Percentiles rank a stretch among this genome's conserved stretches.
Evolutionary conservation across 352 stramenopile species (phyloP).

Genomic region (Globisporangium sylvaticum): DNA sequence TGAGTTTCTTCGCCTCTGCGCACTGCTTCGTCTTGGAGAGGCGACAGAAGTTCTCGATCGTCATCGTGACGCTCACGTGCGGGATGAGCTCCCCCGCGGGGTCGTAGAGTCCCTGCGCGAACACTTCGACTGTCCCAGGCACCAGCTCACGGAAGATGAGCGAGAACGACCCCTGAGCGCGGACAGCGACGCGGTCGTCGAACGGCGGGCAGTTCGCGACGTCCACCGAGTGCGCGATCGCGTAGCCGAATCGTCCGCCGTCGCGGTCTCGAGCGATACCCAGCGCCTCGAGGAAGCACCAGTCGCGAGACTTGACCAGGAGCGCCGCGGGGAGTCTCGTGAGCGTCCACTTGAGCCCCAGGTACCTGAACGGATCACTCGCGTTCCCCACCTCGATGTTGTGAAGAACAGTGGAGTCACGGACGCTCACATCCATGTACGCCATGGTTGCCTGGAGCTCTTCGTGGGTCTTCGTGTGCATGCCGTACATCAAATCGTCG

Average conservation of each 20-base stretch:
- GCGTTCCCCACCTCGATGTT: conserved; percentile 31
- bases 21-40: conserved; percentile 30
- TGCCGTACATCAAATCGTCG: conserved; percentile 44
- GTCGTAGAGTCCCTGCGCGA: conserved; percentile 40
- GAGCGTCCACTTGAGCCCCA: conserved; percentile 47
- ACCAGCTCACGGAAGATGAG: conserved; percentile 34
- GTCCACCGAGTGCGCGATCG: conserved; percentile 40
- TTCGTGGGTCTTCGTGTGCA: conserved; percentile 29
- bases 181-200: conserved; percentile 19
- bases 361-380: conserved; percentile 34
- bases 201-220: conserved; percentile 34
- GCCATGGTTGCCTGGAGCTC: conserved; percentile 31
- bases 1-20: conserved; percentile 51
- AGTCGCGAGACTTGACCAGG: conserved; percentile 21
- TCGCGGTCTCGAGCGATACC: conserved; percentile 28
- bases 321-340: conserved; percentile 23
- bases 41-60: conserved; percentile 28
- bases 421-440: conserved; percentile 23
- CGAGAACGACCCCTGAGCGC: conserved; percentile 24
- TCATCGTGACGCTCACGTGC: conserved; percentile 19
- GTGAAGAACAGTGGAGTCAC: conserved; percentile 31
- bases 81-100: conserved; percentile 29
- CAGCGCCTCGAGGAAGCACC: conserved; percentile 32
- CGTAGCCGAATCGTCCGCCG: conserved; percentile 31
- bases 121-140: conserved; percentile 33